Base-by-base conservation (phyloP, 495 filamentous ascomycete species). In the Penicillium antarcticum region DNA sequence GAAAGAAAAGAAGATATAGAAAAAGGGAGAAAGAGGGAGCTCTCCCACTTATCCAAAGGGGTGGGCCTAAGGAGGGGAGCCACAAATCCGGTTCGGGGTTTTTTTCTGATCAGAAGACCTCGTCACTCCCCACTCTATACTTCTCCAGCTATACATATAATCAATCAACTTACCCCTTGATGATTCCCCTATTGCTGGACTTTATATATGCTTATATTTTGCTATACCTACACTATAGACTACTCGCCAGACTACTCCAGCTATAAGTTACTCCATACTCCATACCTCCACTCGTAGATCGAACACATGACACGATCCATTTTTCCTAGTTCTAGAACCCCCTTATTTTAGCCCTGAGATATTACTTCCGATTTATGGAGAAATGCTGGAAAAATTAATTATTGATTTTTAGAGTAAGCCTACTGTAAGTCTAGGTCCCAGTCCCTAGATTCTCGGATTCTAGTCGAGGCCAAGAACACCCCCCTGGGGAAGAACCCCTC, bases 91-190 rank as follows among this genome's bases (percentile, higher is more conserved):
- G 56, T 57, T 61, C 61, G 56, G 53, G 51, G 51, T 53, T 55
- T 60, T 61, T 52, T 56, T 70, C 58, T 73, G 70, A 71, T 73
- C 70, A 71, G 66, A 70, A 67, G 70, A 73, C 70, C 70, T 66
- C 62, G 57, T 68, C 63, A 68, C 59, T 57, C 59, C 63, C 59
- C 42, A 42, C 48, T 12, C 32, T 37, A 31, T 47, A 12, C 46
- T n/a, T 33, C 48, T n/a, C n/a, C n/a, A n/a, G n/a, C n/a, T n/a
- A n/a, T n/a, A n/a, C n/a, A n/a, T n/a, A n/a, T n/a, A n/a, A n/a
- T n/a, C n/a, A n/a, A n/a, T n/a, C n/a, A n/a, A n/a, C n/a, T n/a
- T n/a, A n/a, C n/a, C n/a, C n/a, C n/a, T n/a, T n/a, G n/a, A n/a
- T n/a, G n/a, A n/a, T n/a, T n/a, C n/a, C n/a, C n/a, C n/a, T n/a